These are phyloP conservation scores for Drosera spatulata DNA, from an alignment of 179 eudicot species.

Conservation along the genomic window DNA sequence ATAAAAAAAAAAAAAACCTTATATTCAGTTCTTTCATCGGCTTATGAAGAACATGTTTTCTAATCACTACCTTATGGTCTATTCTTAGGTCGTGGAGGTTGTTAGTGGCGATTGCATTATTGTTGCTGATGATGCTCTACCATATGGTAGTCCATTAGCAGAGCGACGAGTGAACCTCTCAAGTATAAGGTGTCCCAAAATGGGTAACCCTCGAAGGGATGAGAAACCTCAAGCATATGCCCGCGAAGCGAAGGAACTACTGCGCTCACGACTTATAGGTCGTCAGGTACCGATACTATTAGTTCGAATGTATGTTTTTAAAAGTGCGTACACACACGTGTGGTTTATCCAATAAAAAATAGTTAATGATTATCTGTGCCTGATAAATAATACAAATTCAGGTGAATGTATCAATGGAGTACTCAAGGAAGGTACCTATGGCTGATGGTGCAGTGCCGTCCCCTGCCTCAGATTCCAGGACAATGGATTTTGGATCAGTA, in stretches of 20 bases:
- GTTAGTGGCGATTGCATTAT: constrained; percentile 89
- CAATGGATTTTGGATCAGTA: constrained; percentile 88
- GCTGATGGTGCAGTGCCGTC: constrained; percentile 37
- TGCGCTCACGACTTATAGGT: constrained; percentile 79
- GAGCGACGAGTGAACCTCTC: constrained; percentile 95
- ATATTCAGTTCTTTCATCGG: no score
- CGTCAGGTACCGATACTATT: constrained; percentile 44
- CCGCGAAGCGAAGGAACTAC: constrained; percentile 89
- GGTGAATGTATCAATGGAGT: constrained; percentile 97
- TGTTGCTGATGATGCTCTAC: constrained; percentile 89
- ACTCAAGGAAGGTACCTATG: constrained; percentile 67
- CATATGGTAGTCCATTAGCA: constrained; percentile 76
- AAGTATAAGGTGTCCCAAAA: constrained; percentile 79
- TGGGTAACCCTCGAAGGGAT: constrained; percentile 66
- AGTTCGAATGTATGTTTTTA: neutral
- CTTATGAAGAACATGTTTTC: neutral
- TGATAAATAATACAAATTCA: constrained; percentile 9
- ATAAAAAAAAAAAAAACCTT: no score
- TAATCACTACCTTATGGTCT: constrained; percentile 3
- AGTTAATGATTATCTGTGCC: no score
- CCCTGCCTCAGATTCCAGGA: constrained; percentile 44
- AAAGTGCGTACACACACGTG: no score
- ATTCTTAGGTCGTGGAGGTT: constrained; percentile 75
- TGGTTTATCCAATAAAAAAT: no score
- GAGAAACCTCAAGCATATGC: constrained; percentile 70